Evolutionary conservation across 305 asterid genomes (phyloP).

Genomic region (Solanum hybrid): DNA sequence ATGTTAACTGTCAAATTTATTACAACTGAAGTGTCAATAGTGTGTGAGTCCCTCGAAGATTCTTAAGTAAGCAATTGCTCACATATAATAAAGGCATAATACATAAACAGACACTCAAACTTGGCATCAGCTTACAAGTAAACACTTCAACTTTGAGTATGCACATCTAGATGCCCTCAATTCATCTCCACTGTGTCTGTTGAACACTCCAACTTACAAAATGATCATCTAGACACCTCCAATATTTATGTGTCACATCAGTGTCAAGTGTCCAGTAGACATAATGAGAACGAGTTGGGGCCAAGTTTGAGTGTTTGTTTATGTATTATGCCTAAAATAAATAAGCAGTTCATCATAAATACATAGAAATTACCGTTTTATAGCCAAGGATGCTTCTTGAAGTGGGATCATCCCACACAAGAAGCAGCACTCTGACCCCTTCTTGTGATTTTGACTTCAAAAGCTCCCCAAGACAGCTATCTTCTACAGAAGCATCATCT

Average conservation of each 20-base stretch:
- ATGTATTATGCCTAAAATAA: neutral
- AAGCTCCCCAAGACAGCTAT: slow-evolving; percentile 15
- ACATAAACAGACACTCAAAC: neutral
- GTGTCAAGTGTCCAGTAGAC: neutral
- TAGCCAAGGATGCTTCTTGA: slow-evolving; percentile 18
- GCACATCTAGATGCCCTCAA: neutral
- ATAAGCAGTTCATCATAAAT: neutral
- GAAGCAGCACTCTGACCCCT: slow-evolving; percentile 21
- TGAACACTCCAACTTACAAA: neutral
- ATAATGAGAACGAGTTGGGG: neutral
- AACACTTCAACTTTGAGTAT: neutral
- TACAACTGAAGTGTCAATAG: neutral
- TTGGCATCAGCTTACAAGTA: neutral
- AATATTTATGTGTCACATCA: neutral
- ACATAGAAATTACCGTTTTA: slow-evolving; percentile 8
- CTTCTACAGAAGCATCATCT: neutral
- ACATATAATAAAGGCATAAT: neutral
- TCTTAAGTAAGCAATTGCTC: neutral
- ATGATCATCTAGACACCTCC: neutral
- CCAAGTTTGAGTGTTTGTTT: neutral
- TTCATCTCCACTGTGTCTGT: neutral
- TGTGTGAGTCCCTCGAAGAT: neutral
- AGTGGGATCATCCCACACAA: slow-evolving; percentile 23
- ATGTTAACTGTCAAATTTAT: neutral
- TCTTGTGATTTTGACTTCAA: slow-evolving; percentile 15